Conservation (phyloP, 371 early-diverging fungal species). For the Apophysomyces sp. region DNA sequence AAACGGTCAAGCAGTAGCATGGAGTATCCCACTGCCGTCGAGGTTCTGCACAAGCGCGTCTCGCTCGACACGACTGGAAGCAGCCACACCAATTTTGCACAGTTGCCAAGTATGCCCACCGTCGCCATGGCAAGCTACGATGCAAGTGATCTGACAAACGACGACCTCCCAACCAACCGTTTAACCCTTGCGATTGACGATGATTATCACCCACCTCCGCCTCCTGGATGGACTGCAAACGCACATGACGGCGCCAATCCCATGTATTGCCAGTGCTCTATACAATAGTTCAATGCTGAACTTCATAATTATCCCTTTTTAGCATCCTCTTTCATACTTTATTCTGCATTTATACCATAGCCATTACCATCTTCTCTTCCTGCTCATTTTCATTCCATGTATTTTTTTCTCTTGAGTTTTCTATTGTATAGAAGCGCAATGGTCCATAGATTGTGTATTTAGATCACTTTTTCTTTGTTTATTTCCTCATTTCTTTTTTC, state of each 20-base stretch:
- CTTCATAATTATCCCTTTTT: neutral
- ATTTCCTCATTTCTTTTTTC: too few species aligned
- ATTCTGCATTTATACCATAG: too few species aligned
- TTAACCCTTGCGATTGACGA: neutral
- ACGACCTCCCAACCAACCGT: neutral
- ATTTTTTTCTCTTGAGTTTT: neutral
- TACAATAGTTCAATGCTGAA: neutral
- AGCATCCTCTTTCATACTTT: neutral
- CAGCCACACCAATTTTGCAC: neutral
- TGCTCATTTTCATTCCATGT: neutral
- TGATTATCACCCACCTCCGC: neutral
- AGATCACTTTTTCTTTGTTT: neutral
- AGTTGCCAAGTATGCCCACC: conserved; percentile 6
- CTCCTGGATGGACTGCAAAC: neutral
- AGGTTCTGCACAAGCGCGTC: conserved; percentile 2
- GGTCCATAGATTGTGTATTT: neutral
- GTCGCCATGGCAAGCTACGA: conserved; percentile 2
- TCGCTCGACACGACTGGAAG: conserved; percentile 1
- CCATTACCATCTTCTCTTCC: neutral
- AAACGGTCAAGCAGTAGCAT: conserved; percentile 4
- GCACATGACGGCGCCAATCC: neutral
- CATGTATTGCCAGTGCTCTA: neutral
- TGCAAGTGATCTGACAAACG: neutral
- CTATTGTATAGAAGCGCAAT: neutral
- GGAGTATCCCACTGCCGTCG: neutral